Conservation (phyloP, 2,329 filamentous ascomycete genomes). For the Colletotrichum neosansevieriae region DNA sequence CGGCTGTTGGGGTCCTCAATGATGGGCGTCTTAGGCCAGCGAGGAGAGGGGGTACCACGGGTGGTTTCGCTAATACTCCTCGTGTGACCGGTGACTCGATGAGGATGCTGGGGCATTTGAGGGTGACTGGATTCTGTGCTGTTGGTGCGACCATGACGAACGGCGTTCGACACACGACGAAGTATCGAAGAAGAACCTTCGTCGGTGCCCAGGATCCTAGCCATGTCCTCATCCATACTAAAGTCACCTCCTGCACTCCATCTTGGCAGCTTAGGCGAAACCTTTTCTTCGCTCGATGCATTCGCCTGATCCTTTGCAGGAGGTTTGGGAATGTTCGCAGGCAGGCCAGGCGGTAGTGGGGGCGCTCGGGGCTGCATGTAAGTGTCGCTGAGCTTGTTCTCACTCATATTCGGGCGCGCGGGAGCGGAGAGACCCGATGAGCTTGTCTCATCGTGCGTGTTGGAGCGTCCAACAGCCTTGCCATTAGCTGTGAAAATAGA, state of each 20-base stretch:
- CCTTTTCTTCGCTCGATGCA: slow-evolving; percentile 57
- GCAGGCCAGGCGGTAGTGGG: slow-evolving; percentile 61
- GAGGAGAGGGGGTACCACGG: slow-evolving; percentile 71
- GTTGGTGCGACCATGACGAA: slow-evolving; percentile 90
- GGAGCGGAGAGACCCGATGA: slow-evolving; percentile 35
- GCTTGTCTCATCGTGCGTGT: slow-evolving; percentile 44
- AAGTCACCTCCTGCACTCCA: slow-evolving; percentile 88
- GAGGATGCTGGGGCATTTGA: slow-evolving; percentile 31
- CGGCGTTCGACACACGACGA: slow-evolving; percentile 90
- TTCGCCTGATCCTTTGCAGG: slow-evolving; percentile 61
- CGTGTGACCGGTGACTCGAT: slow-evolving; percentile 58
- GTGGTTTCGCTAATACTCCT: slow-evolving; percentile 78
- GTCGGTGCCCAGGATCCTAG: slow-evolving; percentile 84
- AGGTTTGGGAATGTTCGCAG: slow-evolving; percentile 52
- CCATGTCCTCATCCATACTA: slow-evolving; percentile 95
- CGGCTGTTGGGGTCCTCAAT: slow-evolving; percentile 60
- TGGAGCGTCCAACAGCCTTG: slow-evolving; percentile 43
- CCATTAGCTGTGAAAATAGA: slow-evolving; percentile 51
- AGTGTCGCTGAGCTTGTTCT: slow-evolving; percentile 61
- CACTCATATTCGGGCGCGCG: slow-evolving; percentile 48
- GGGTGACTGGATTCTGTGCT: slow-evolving; percentile 73
- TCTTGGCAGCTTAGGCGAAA: slow-evolving; percentile 76
- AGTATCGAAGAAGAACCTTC: slow-evolving; percentile 84
- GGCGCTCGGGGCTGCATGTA: slow-evolving; percentile 71
- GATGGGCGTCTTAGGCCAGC: slow-evolving; percentile 77